A percentile compares a stretch with the other conserved stretches of the same genome.
Conservation (phyloP, 140 eudicot genomes). For the Erigeron philadelphicus region DNA sequence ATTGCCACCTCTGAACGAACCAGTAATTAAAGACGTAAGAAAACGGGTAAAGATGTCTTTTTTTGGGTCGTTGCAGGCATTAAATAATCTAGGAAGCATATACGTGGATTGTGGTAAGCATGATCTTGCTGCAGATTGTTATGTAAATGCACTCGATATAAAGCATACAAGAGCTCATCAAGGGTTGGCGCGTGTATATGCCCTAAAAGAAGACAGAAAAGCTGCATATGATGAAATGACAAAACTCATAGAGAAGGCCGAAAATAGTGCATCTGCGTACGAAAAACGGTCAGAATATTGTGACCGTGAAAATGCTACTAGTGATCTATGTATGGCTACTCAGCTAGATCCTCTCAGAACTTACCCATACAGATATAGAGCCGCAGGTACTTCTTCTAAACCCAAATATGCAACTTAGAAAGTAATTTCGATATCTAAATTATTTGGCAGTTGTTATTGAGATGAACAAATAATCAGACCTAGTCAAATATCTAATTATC, state of each 20-base stretch:
- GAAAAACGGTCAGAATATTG: constrained; percentile 80
- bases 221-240: constrained; percentile 87
- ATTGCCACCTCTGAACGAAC: constrained; percentile 12
- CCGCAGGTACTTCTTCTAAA: constrained; percentile 56
- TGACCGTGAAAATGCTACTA: constrained; percentile 69
- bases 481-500: neutral
- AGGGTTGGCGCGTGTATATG: constrained; percentile 76
- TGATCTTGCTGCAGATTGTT: constrained; percentile 90
- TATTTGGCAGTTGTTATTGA: neutral
- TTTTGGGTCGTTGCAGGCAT: constrained; percentile 49
- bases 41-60: neutral
- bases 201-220: constrained; percentile 55
- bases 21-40: neutral
- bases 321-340: constrained; percentile 62
- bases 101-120: constrained; percentile 84
- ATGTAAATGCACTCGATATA: constrained; percentile 69
- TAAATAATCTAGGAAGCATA: constrained; percentile 77
- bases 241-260: constrained; percentile 64
- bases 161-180: constrained; percentile 95
- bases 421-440: neutral
- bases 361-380: constrained; percentile 85
- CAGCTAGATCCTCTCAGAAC: constrained; percentile 77
- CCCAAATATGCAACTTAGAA: neutral
- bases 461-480: neutral
- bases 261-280: constrained; percentile 76